Evolutionary conservation across 805 yeast species (phyloP).

Genomic region (Debaryomyces tyrocola): DNA sequence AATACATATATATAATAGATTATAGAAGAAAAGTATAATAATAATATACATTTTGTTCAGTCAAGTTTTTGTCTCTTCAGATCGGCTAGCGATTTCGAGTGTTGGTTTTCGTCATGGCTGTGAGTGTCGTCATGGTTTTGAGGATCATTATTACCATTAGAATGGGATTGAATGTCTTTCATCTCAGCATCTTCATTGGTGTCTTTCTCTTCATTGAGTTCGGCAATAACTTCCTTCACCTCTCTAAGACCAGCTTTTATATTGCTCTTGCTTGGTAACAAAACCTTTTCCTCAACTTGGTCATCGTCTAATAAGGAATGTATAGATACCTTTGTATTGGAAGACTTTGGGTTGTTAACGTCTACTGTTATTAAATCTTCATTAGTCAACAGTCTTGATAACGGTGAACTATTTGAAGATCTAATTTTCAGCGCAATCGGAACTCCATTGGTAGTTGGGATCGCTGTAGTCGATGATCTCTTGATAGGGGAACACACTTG

Average conservation of each 20-base stretch:
- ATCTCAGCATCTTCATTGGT: too few relatives aligned
- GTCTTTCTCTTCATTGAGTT: too few relatives aligned
- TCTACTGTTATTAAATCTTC: conserved; percentile 2
- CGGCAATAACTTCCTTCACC: too few relatives aligned
- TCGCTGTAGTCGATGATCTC: conserved; percentile 1
- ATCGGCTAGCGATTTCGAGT: too few relatives aligned
- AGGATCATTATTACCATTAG: too few relatives aligned
- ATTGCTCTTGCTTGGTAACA: neutral
- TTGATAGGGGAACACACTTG: conserved; percentile 6
- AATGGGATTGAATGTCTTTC: too few relatives aligned
- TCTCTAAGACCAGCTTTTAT: too few relatives aligned
- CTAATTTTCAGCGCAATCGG: conserved; percentile 6
- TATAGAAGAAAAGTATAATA: neutral
- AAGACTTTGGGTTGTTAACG: conserved; percentile 2
- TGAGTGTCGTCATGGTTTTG: too few relatives aligned
- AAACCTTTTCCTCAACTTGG: neutral
- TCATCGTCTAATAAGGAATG: conserved; percentile 16
- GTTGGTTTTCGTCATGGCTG: too few relatives aligned
- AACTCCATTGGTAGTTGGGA: neutral
- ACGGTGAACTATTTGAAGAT: conserved; percentile 18
- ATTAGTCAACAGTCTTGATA: conserved; percentile 8
- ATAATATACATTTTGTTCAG: neutral
- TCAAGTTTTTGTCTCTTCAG: too few relatives aligned
- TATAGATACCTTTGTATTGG: conserved; percentile 20
- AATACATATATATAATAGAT: neutral